phyloP scores from a whole-genome alignment of 2,329 filamentous ascomycete species.

The Sclerotinia trifoliorum region DNA sequence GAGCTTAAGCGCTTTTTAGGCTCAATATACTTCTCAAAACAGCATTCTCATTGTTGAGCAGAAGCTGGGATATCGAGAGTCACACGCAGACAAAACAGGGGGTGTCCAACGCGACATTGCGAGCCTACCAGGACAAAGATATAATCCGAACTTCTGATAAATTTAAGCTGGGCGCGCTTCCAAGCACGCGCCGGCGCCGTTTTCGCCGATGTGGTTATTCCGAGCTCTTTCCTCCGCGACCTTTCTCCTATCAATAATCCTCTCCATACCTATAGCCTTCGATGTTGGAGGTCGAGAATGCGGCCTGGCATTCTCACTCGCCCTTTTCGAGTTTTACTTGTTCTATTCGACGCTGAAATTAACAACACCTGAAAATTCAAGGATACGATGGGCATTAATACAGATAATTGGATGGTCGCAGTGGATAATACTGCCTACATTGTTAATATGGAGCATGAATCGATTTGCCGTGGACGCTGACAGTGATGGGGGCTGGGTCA shows the following conservation, averaged over 20 bases:
- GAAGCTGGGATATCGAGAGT: background rate
- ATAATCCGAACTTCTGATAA: constrained; percentile 1
- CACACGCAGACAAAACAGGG: background rate
- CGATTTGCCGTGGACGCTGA: constrained; percentile 92
- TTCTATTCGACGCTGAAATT: constrained; percentile 79
- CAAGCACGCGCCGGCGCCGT: constrained; percentile 49
- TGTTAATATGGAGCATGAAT: constrained; percentile 93
- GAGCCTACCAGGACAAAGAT: constrained; percentile 8
- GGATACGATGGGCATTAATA: constrained; percentile 69
- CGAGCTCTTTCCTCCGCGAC: constrained; percentile 74
- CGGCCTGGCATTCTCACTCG: constrained; percentile 88
- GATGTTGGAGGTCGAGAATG: constrained; percentile 95
- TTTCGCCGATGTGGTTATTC: constrained; percentile 76
- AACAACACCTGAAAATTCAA: constrained; percentile 74
- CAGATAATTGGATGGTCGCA: constrained; percentile 72
- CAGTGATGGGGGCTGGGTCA: constrained; percentile 71
- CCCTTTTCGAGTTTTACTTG: constrained; percentile 87
- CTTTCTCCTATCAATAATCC: constrained; percentile 88
- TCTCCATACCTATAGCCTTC: constrained; percentile 95
- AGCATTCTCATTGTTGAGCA: background rate
- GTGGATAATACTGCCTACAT: constrained; percentile 79
- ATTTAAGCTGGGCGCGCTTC: constrained; percentile 43
- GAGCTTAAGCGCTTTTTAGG: background rate
- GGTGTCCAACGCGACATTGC: background rate
- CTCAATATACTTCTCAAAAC: background rate